Evolutionary conservation across 2,329 filamentous ascomycete genomes (phyloP).

Genomic region (Calonectria honghensis): DNA sequence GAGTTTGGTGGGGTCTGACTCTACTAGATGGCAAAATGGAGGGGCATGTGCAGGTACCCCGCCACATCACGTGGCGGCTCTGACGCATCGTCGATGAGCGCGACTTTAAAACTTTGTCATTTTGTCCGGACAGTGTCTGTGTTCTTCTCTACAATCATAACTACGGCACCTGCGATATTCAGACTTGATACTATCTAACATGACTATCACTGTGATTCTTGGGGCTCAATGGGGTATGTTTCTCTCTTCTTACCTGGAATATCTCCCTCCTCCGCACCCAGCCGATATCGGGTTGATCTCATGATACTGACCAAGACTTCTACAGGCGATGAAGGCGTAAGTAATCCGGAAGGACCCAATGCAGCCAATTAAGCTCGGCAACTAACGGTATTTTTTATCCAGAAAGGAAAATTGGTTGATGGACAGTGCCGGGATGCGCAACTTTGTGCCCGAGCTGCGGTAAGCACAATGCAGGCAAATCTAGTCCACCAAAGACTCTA

Average conservation of each 20-base stretch:
- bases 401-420: conserved; percentile 63
- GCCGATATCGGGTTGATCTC: conserved; percentile 51
- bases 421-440: conserved; percentile 58
- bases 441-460: conserved; percentile 59
- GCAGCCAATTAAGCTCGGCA: conserved; percentile 34
- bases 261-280: conserved; percentile 38
- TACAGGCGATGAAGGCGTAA: conserved; percentile 60
- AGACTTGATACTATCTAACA: conserved; percentile 40
- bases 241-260: conserved; percentile 44
- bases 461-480: conserved; percentile 49
- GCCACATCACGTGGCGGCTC: conserved; percentile 27
- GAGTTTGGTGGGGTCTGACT: too few relatives aligned
- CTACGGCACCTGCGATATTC: conserved; percentile 32
- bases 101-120: conserved; percentile 33
- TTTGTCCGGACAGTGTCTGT: conserved; percentile 31
- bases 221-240: conserved; percentile 63
- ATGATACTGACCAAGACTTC: conserved; percentile 48
- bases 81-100: conserved; percentile 25
- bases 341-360: conserved; percentile 45
- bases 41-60: background rate
- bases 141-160: conserved; percentile 38
- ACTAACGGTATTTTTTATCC: conserved; percentile 46
- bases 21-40: too few relatives aligned
- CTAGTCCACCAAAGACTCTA: conserved; percentile 43
- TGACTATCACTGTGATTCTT: conserved; percentile 59